Evolutionary conservation across 1,139 yeast species (phyloP).

Genomic region (Lodderomyces pseudojiufengensis): DNA sequence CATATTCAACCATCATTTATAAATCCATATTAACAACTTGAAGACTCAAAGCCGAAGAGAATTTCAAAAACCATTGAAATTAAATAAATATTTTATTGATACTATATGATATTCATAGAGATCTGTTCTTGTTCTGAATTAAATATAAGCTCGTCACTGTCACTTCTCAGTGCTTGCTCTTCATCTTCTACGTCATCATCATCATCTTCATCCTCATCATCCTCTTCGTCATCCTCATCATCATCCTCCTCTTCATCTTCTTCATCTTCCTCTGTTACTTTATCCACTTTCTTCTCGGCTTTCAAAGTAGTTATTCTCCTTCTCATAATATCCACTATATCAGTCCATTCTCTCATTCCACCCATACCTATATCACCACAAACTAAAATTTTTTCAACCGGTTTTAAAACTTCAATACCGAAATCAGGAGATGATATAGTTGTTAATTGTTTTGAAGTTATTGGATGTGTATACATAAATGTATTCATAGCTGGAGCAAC

Average conservation of each 20-base stretch:
- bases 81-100: too few relatives aligned
- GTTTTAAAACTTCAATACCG: slow-evolving; percentile 75
- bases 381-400: slow-evolving; percentile 88
- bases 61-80: too few relatives aligned
- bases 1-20: too few relatives aligned
- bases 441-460: slow-evolving; percentile 77
- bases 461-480: slow-evolving; percentile 90
- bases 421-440: slow-evolving; percentile 46
- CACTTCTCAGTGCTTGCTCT: slow-evolving; percentile 12
- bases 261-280: slow-evolving; percentile 31
- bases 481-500: slow-evolving; percentile 99
- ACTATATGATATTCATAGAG: not conserved
- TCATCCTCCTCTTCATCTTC: slow-evolving; percentile 26
- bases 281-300: slow-evolving; percentile 32
- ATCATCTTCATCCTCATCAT: slow-evolving; percentile 21
- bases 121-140: slow-evolving; percentile 20
- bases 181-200: slow-evolving; percentile 15
- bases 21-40: too few relatives aligned
- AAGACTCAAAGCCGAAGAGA: too few relatives aligned
- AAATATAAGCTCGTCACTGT: slow-evolving; percentile 36
- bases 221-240: slow-evolving; percentile 30
- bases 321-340: slow-evolving; percentile 76
- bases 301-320: slow-evolving; percentile 42
- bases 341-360: slow-evolving; percentile 97
- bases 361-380: slow-evolving; percentile 98